Base-by-base conservation (phyloP, 139 green algal genomes). In the Marvania coccoides region DNA sequence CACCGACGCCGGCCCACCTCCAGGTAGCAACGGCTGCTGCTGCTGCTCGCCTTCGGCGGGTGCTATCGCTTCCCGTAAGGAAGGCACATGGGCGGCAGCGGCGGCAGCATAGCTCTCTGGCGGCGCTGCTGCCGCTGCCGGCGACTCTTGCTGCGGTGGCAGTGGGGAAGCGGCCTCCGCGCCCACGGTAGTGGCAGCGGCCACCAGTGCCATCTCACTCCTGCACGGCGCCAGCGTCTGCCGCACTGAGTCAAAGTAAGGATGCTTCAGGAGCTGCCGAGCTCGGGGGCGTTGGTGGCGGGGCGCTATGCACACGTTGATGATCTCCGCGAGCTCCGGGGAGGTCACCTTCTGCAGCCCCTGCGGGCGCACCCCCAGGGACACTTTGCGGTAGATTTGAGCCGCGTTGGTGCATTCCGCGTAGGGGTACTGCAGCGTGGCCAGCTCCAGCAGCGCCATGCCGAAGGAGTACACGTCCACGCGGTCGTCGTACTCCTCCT, bases 301-400 rank as follows among this genome's bases (percentile, higher is more conserved):
- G 28, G 87, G 64, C 8, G 60, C 67, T 34, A 99, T 93, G 80
- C 93, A 98, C 14, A 90, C 64, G 61, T 88, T 78, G 53, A 99
- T 95, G 65, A 99, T 95, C 26, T 91, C 81, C 0, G 79, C 74
- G 29, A 96, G 75, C 61, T 91, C 87, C 34, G 60, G 48, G 45
- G 83, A 83, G 51, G 87, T 69, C 57, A 98, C 88, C 63, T 90
- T 89, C 14, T 86, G 67, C 56, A 98, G 67, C 6, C 85, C 85
- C 8, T 67, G 78, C 0, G 93, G 94, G 31, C 85, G 82, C 26
- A 95, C 78, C 8, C 94, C 93, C 79, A 86, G 71, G 9, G 85
- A 93, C 38, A 99, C 93, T 67, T 97, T 96, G 69, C 94, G 93
- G 82, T 96, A 99, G 61, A 99, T 98, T 84, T 99, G 93, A 7